Evolutionary conservation across 225 moss, liverwort and hornwort species (phyloP).

Genomic region (Lunularia cruciata): DNA sequence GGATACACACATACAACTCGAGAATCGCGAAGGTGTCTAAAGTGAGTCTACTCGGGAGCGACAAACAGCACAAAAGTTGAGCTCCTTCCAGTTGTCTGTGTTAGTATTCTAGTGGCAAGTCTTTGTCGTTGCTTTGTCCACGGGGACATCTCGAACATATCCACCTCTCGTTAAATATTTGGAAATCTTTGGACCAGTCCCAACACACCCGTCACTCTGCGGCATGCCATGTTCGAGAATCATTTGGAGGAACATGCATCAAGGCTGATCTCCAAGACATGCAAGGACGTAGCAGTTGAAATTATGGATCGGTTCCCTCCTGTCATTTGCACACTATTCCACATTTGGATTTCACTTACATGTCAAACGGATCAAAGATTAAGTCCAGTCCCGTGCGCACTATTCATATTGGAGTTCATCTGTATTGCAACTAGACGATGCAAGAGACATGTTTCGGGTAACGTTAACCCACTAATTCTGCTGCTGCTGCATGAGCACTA

Average conservation of each 20-base stretch:
- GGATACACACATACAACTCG: background rate
- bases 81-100: background rate
- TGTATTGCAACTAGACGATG: background rate
- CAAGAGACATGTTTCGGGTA: background rate
- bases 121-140: background rate
- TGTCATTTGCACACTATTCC: background rate
- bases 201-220: background rate
- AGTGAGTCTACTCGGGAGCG: background rate
- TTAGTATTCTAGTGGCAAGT: background rate
- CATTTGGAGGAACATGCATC: background rate
- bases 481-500: background rate
- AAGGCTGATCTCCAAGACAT: background rate
- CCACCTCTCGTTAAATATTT: background rate
- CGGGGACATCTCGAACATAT: no score
- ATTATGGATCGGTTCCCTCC: background rate
- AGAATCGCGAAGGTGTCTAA: background rate
- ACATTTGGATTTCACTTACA: background rate
- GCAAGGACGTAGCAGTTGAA: background rate
- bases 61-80: background rate
- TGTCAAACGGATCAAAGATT: background rate
- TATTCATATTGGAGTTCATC: background rate
- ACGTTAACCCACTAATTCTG: background rate
- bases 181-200: background rate
- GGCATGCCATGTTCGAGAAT: conserved; percentile 4
- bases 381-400: background rate